Base-by-base conservation (phyloP, 495 filamentous ascomycete species). In the Entonaema liquescens region DNA sequence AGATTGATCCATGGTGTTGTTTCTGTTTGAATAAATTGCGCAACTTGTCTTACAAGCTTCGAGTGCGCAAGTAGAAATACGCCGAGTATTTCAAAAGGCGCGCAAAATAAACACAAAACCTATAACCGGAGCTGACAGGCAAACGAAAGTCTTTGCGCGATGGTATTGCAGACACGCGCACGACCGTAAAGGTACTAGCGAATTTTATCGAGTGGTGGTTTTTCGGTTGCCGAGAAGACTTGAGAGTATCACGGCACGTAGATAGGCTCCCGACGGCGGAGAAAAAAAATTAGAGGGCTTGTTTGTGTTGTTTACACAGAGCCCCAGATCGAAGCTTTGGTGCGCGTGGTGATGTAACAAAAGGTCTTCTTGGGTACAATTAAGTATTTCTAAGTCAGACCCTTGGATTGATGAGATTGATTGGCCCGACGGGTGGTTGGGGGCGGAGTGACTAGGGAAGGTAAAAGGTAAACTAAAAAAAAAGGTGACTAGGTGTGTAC, bases 1-100 rank as follows among this genome's bases (percentile, higher is more conserved):
- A 52, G 86, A 75, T 65, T 84, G 84, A 56, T 91, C 89, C 89
- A 91, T 91, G 62, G 28, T 72, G 36, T 59, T 72, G 36, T 59
- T 60, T 49, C 6, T 52, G 44, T 36, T 44, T 53, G 62, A 59
- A 40, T 42, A 60, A 68, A 65, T 53, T 57, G 65, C 70, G 65
- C 70, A 62, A 67, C 56, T 47, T 31, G 64, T 68, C 17, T 29
- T 68, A 72, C 64, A 65, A 68, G n/a, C 29, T 36, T 68, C 28
- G 42, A 61, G 29, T 42, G 59, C 64, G 69, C 63, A 62, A 54
- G 36, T 29, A 42, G 40, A 58, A 65, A 62, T 61, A 47, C 70
- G 38, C 60, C 60, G 65, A 65, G 59, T 72, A 68, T 68, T 68
- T 72, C 60, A 68, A 61, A 68, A 60, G 54, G 38, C 21, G 69